Evolutionary conservation across 352 stramenopile species (phyloP).

Genomic region (Pythium phragmiticola): DNA sequence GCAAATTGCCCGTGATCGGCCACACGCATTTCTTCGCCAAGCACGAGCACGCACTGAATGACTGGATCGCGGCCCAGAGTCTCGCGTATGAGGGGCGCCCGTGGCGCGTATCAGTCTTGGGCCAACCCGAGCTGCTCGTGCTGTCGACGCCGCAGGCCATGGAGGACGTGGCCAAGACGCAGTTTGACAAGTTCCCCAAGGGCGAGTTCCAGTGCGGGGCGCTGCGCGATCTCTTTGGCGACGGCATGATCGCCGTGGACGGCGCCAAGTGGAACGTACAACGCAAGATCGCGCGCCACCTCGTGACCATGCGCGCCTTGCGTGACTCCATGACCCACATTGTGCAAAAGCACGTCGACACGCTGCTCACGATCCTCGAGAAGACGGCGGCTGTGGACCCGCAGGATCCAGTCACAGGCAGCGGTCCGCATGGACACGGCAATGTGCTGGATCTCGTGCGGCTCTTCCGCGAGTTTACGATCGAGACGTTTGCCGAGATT

Average conservation of each 20-base stretch:
- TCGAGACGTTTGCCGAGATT: conserved; percentile 40
- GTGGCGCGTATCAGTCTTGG: conserved; percentile 33
- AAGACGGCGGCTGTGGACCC: not conserved
- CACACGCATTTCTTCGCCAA: conserved; percentile 30
- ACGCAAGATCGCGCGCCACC: conserved; percentile 30
- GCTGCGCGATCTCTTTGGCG: conserved; percentile 49
- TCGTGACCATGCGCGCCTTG: conserved; percentile 31
- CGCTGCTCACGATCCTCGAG: conserved; percentile 23
- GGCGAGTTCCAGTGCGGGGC: conserved; percentile 34
- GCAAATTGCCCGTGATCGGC: conserved; percentile 25
- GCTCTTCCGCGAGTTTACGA: conserved; percentile 34
- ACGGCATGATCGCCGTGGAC: conserved; percentile 31
- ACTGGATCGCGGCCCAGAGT: conserved; percentile 39
- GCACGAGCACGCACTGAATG: conserved; percentile 30
- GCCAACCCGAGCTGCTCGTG: conserved; percentile 35
- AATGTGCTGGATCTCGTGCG: conserved; percentile 22
- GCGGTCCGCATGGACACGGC: not conserved
- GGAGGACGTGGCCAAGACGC: conserved; percentile 44
- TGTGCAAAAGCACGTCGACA: conserved; percentile 28
- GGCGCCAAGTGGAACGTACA: conserved; percentile 29
- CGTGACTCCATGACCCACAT: conserved; percentile 26
- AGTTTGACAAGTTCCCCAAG: conserved; percentile 73
- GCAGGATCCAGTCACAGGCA: not conserved
- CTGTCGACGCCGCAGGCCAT: conserved; percentile 32
- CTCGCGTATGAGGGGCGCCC: conserved; percentile 22